Evolutionary conservation across 306 rosid genomes (phyloP).

Genomic region (Clitoria ternatea): DNA sequence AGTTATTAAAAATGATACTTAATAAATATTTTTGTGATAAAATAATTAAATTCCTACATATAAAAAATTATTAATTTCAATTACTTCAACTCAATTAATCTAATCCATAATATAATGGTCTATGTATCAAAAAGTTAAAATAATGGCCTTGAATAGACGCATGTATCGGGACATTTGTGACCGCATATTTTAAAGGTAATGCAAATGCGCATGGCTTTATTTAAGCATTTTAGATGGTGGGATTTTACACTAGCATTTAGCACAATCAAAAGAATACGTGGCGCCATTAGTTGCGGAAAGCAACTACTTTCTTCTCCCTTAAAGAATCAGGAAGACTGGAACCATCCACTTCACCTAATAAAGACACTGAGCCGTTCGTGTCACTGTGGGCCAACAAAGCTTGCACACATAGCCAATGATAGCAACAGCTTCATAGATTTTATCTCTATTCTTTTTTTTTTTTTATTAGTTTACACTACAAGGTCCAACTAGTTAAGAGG

Average conservation of each 20-base stretch:
- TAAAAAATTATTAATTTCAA: too few species aligned
- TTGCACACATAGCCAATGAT: constrained; percentile 11
- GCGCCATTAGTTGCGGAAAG: constrained; percentile 11
- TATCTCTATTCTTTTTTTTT: too few species aligned
- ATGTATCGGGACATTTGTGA: not conserved
- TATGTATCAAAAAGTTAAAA: too few species aligned
- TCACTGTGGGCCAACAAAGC: constrained; percentile 15
- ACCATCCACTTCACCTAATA: constrained; percentile 13
- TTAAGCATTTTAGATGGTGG: constrained; percentile 8
- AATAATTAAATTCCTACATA: too few species aligned
- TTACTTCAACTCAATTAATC: too few species aligned
- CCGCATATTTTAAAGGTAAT: constrained; percentile 9
- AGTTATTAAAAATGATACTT: too few species aligned
- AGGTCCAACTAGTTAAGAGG: not conserved
- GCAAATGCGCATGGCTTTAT: constrained; percentile 6
- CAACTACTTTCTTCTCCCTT: not conserved
- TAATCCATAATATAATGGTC: too few species aligned
- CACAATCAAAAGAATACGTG: constrained; percentile 2
- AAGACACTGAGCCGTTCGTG: constrained; percentile 6
- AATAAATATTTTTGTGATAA: too few species aligned
- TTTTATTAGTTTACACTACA: constrained; percentile 9
- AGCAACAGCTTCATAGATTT: constrained; percentile 2
- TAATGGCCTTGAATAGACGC: too few species aligned
- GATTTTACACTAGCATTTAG: not conserved
- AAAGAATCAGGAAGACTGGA: not conserved